Evolutionary conservation across 306 rosid species (phyloP).

Genomic region (Quercus robur): DNA sequence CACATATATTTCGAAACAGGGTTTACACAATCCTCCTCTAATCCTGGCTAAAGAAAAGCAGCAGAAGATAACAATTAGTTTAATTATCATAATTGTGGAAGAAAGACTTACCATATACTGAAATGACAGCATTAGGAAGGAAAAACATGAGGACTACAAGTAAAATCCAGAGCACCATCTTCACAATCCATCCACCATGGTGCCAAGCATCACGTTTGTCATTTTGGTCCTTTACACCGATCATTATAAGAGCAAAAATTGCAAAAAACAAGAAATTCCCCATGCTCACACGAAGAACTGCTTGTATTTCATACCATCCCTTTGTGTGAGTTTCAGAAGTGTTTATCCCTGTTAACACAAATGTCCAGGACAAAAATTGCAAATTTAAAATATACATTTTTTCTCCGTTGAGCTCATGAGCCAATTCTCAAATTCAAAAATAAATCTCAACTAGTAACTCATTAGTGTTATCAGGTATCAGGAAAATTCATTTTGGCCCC

Average conservation of each 20-base stretch:
- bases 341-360: conserved; percentile 58
- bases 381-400: background rate
- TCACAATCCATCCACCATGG: conserved; percentile 91
- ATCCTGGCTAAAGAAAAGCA: conserved; percentile 11
- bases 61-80: background rate
- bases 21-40: background rate
- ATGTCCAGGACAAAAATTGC: background rate
- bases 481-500: background rate
- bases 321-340: conserved; percentile 47
- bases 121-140: conserved; percentile 61
- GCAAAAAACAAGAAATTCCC: conserved; percentile 87
- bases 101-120: conserved; percentile 58
- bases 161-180: conserved; percentile 76
- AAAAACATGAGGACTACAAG: conserved; percentile 77
- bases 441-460: background rate
- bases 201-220: conserved; percentile 96
- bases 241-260: conserved; percentile 78
- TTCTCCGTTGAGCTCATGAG: background rate
- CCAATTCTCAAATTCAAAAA: background rate
- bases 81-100: background rate
- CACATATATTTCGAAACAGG: background rate
- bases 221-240: conserved; percentile 87
- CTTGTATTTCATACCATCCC: conserved; percentile 84
- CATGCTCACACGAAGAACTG: conserved; percentile 94
- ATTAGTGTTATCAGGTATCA: background rate